phyloP scores from a whole-genome alignment of 345 rosid species.

The Combretum micranthum region DNA sequence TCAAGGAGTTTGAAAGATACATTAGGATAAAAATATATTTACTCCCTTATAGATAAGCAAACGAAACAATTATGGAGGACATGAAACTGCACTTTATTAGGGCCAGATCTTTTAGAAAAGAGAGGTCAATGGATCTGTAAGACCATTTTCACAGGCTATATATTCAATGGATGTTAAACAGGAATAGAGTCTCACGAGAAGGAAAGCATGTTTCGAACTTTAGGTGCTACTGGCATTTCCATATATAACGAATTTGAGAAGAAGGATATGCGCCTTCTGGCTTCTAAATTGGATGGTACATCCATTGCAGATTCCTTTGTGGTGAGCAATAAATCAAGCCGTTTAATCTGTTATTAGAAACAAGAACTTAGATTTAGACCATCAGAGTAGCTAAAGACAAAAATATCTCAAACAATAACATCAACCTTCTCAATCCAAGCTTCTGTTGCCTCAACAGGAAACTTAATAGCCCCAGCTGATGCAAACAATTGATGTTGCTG shows the following conservation, averaged over 20 bases:
- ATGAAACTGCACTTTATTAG: no score
- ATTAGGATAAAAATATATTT: no score
- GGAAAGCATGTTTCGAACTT: slow-evolving; percentile 99
- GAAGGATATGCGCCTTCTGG: slow-evolving; percentile 94
- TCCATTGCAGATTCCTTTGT: slow-evolving; percentile 99
- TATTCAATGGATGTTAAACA: no score
- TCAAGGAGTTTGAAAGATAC: no score
- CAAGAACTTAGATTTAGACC: not conserved
- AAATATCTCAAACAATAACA: slow-evolving; percentile 4
- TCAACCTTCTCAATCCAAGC: slow-evolving; percentile 96
- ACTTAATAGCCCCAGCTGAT: slow-evolving; percentile 79
- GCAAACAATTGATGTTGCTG: slow-evolving; percentile 76
- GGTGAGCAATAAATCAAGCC: slow-evolving; percentile 60
- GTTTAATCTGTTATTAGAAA: slow-evolving; percentile 15
- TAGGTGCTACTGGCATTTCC: slow-evolving; percentile 96
- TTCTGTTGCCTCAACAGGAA: slow-evolving; percentile 68
- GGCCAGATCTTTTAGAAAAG: no score
- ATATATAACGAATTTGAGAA: slow-evolving; percentile 97
- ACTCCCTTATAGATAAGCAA: no score
- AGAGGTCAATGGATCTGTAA: no score
- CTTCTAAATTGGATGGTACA: slow-evolving; percentile 97
- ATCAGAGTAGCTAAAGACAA: not conserved
- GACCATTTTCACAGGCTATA: no score
- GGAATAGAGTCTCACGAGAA: slow-evolving; percentile 69
- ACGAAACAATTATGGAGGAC: no score